Evolutionary conservation across 495 filamentous ascomycete species (phyloP).

Genomic region (Xylaria grammica): DNA sequence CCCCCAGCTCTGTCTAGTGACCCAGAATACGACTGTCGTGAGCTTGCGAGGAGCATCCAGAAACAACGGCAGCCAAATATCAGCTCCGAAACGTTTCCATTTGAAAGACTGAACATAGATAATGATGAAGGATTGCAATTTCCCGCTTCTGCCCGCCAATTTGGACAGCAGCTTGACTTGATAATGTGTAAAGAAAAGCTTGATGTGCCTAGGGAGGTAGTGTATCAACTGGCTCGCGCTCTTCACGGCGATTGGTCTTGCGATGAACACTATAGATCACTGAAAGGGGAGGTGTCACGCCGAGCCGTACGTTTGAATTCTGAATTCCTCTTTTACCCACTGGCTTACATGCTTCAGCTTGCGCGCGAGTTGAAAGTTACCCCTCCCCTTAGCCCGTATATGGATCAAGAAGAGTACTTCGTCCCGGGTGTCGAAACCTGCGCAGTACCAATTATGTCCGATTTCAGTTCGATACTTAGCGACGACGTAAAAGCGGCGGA

Average conservation of each 20-base stretch:
- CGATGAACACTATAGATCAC: constrained; percentile 39
- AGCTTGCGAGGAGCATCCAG: constrained; percentile 39
- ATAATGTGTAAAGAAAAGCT: constrained; percentile 49
- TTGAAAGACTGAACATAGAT: constrained; percentile 50
- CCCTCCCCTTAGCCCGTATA: constrained; percentile 62
- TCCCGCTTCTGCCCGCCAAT: constrained; percentile 39
- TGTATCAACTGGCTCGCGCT: constrained; percentile 44
- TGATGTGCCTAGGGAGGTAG: constrained; percentile 43
- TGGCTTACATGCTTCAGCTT: constrained; percentile 8
- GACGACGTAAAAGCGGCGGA: constrained; percentile 57
- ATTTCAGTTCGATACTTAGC: constrained; percentile 49
- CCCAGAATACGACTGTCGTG: constrained; percentile 50
- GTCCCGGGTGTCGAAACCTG: constrained; percentile 53
- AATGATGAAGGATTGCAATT: constrained; percentile 58
- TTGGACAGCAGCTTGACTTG: constrained; percentile 32
- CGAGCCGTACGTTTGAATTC: constrained; percentile 40
- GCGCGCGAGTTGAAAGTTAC: constrained; percentile 45
- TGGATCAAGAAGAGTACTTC: constrained; percentile 45
- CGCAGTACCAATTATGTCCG: constrained; percentile 59
- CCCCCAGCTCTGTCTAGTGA: constrained; percentile 56
- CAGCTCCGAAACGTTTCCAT: constrained; percentile 47
- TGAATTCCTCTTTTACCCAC: not conserved
- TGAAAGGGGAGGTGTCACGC: constrained; percentile 34
- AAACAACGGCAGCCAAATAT: constrained; percentile 39
- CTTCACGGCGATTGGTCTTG: constrained; percentile 47